Base-by-base conservation (phyloP, 1,284 basidiomycete genomes). In the Vanrija sp. region DNA sequence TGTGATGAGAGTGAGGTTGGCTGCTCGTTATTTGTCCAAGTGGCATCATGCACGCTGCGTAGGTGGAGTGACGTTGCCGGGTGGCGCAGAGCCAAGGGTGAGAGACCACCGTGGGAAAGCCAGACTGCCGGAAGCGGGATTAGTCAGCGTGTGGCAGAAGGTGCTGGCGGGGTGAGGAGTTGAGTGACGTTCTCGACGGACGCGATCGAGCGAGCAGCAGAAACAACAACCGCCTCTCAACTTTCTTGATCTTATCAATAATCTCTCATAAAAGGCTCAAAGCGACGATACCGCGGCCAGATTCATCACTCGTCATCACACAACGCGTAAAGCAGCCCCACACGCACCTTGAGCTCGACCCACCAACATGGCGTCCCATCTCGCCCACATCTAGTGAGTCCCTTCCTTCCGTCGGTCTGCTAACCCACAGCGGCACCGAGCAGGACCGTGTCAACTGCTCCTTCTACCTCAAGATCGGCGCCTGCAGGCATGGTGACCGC, bases 371-470 rank as follows among this genome's bases (percentile, higher is more conserved):
- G 72, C 73, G 9, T 73, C 75, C 2, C 71, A 74, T 64, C 54
- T 74, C 37, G 73, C 73, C 24, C 70, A 73, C 52, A 75, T 76
- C 62, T 76, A 73, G 75, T 76, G 47, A 72, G 74, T 65, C n/a
- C 27, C 22, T 42, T 47, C 20, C 22, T 39, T 36, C 18, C 9
- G 23, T 19, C 15, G 4, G 10, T n/a, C n/a, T n/a, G 37, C 55
- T 60, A 45, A 56, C 58, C 6, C 25, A 18, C 59, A 76, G 75
- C 52, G 75, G 75, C 41, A 76, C 75, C 4, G 75, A 76, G 55
- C 75, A 76, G 54, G 75, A 76, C 54, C 65, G 75, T 41, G 73
- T 76, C 44, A 76, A 76, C 61, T 76, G 75, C 62, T 75, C 75
- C 3, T 76, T 76, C 66, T 76, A 76, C 68, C 68, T 75, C 54